Evolutionary conservation across 441 rosid species (phyloP).

Genomic region (Pelargonium fulgidum): DNA sequence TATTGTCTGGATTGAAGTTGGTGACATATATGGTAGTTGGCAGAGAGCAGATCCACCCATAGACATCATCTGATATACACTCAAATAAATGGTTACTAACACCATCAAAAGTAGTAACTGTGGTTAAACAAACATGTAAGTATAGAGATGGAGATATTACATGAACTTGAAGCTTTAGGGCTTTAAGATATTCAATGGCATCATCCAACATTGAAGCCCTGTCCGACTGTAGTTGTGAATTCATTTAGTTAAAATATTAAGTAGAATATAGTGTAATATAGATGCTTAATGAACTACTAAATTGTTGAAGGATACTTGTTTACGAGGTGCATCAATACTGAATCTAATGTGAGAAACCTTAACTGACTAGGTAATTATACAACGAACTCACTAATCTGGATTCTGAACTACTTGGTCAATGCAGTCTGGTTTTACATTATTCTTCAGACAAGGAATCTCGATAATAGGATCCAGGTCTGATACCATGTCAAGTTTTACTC

Average conservation of each 20-base stretch:
- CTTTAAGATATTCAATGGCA: constrained; percentile 16
- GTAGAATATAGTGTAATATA: not conserved
- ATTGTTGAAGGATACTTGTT: not conserved
- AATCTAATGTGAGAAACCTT: not conserved
- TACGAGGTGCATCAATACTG: not conserved
- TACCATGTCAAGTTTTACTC: too few relatives aligned
- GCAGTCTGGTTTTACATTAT: too few relatives aligned
- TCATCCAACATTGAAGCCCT: constrained; percentile 26
- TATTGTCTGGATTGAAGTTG: not conserved
- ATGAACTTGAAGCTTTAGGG: constrained; percentile 11
- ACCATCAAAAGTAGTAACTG: not conserved
- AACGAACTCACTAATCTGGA: too few relatives aligned
- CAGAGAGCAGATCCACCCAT: not conserved
- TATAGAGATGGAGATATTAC: not conserved
- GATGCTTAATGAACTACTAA: not conserved
- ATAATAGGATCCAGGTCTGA: too few relatives aligned
- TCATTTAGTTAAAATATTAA: not conserved
- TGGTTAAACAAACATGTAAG: not conserved
- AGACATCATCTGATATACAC: constrained; percentile 7
- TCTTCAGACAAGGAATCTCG: too few relatives aligned
- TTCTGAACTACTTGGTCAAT: too few relatives aligned
- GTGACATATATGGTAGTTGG: not conserved
- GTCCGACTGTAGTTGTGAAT: constrained; percentile 14
- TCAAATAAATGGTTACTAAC: not conserved
- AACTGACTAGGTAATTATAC: too few relatives aligned